Base-by-base conservation (phyloP, 768 basidiomycete species). In the Paxillus involutus region DNA sequence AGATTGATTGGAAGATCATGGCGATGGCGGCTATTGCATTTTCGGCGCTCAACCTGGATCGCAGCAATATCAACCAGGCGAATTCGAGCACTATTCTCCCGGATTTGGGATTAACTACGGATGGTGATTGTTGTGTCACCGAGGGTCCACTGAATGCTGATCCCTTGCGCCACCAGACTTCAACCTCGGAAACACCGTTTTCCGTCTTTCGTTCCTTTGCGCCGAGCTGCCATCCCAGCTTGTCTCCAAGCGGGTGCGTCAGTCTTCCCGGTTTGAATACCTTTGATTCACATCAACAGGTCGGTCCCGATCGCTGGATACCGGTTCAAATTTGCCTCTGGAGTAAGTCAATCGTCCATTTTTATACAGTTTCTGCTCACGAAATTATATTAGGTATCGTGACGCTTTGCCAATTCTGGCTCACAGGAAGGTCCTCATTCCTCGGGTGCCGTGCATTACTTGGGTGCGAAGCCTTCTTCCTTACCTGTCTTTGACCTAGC, bases 221-320 rank as follows among this genome's bases (percentile, higher is more conserved):
- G 82, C 83, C 0, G 84, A 86, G 59, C 65, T 86, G 16, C 84
- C 85, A 8, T 85, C 84, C 11, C 84, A 85, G 52, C 68, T 86
- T 13, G 67, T 86, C 40, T 84, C 82, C 1, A 86, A 86, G 65
- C 73, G 78, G 12, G 77, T 84, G 41, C 43, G 74, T 63, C 2
- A 14, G 13, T 39, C 9, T 13, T 17, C 21, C 49, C 44, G 17
- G 32, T 33, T 35, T 40, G 2, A 36, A 11, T 46, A 24, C 13
- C 41, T 16, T 35, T 24, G n/a, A 32, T 19, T 59, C 46, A 51
- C 17, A 14, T 16, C 32, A 46, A 41, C 24, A 81, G 79, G 57
- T 83, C 37, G 84, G 85, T 3, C 83, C 84, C 3, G 84, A 86
- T 64, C 76, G 80, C 24, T 85, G 81, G 83, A 83, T 84, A 65